Base-by-base conservation (phyloP, 495 filamentous ascomycete genomes). In the Xylaria curta region DNA sequence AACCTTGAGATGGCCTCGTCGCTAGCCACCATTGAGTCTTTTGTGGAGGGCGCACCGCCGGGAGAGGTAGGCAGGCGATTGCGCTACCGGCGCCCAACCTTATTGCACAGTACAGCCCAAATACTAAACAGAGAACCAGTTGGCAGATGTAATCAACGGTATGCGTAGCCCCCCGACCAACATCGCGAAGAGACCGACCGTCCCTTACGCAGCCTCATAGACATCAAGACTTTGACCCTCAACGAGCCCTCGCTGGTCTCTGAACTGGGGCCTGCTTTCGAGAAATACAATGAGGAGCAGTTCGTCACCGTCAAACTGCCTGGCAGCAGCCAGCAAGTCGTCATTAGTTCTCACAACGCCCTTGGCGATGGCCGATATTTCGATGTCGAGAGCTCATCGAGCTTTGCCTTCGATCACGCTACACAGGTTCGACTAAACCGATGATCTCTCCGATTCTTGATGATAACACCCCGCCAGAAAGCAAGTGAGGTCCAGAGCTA, bases 271-370 rank as follows among this genome's bases (percentile, higher is more conserved):
- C 93, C 94, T 3, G 94, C 96, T 0, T 96, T 98, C 82, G 87
- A 95, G 82, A 92, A 91, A 81, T 98, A 99, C 88, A 98, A 97
- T 77, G 95, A 98, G 80, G 91, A 93, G 81, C 97, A 99, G 81
- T 91, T 98, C 79, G 82, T 89, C 38, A 93, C 93, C 10, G 90
- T 92, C 65, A 97, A 97, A 84, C 88, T 98, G 17, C 96, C 96
- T 6, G 94, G 94, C 13, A 87, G 91, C 68, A 94, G 90, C 79
- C 89, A 96, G 80, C 76, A 95, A 87, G 94, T 97, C 73, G 87
- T 98, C 76, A 84, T 98, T 78, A 97, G 93, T 86, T 84, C 90
- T 73, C 91, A 94, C 80, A 98, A 94, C 80, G 86, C 88, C 69
- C 81, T 98, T 26, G 93, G 90, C 7, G 87, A 87, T 71, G 92